phyloP scores from a whole-genome alignment of 225 moss, liverwort and hornwort genomes.

The Rhytidiadelphus loreus region DNA sequence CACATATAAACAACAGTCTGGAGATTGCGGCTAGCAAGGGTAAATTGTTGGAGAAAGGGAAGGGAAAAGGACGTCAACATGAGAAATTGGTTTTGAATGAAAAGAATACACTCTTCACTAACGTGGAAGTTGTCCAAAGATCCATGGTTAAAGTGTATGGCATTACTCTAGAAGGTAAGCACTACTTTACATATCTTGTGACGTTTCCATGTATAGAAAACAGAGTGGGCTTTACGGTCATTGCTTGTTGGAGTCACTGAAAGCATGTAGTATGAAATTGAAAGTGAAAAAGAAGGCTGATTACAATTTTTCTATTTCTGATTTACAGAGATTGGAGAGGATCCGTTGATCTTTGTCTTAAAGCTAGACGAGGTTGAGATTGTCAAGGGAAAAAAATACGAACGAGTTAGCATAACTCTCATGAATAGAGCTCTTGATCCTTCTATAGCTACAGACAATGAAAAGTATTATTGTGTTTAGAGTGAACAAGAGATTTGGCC shows the following conservation, averaged over 20 bases:
- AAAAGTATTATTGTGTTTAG: not conserved
- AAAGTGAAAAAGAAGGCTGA: fast-evolving
- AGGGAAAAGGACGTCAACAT: not conserved
- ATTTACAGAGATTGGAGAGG: not conserved
- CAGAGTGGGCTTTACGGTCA: not conserved
- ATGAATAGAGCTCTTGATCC: not conserved
- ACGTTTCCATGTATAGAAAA: not conserved
- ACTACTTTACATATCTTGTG: not conserved
- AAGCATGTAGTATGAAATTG: no score
- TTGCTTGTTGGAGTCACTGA: not conserved
- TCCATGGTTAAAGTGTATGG: not conserved
- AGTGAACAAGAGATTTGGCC: not conserved
- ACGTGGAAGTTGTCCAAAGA: not conserved
- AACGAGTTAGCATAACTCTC: not conserved
- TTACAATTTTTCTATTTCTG: fast-evolving
- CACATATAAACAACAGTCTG: not conserved
- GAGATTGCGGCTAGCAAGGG: not conserved
- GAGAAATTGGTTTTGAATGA: not conserved
- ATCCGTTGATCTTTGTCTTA: not conserved
- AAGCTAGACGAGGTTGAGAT: not conserved
- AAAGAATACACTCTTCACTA: not conserved
- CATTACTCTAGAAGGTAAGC: not conserved
- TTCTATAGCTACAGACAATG: fast-evolving
- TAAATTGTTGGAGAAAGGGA: not conserved
- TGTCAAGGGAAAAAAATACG: not conserved